phyloP scores from a whole-genome alignment of 768 basidiomycete species.

The Amanita rimosa region DNA sequence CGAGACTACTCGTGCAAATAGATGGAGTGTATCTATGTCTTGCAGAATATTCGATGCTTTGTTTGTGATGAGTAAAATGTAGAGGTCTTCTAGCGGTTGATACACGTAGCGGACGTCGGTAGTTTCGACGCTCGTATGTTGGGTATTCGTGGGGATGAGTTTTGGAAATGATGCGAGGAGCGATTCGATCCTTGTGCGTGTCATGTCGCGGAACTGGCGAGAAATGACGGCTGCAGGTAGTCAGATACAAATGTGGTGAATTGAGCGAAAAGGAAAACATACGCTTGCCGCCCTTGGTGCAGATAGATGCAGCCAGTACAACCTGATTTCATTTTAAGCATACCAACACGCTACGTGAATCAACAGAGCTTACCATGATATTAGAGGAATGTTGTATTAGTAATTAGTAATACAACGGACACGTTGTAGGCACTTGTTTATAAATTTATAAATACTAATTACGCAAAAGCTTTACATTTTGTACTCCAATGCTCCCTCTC shows the following conservation, averaged over 20 bases:
- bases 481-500: slow-evolving; percentile 10
- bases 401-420: no score
- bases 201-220: slow-evolving; percentile 91
- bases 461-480: no score
- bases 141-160: slow-evolving; percentile 87
- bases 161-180: slow-evolving; percentile 96
- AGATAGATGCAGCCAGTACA: slow-evolving; percentile 89
- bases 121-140: slow-evolving; percentile 95
- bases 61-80: slow-evolving; percentile 95
- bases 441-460: no score
- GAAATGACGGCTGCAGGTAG: slow-evolving; percentile 72
- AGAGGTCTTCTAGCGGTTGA: slow-evolving; percentile 92
- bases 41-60: slow-evolving; percentile 98
- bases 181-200: slow-evolving; percentile 86
- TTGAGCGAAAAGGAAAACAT: slow-evolving; percentile 12
- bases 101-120: slow-evolving; percentile 94
- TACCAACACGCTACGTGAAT: no score
- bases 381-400: no score
- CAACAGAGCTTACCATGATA: neutral
- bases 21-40: slow-evolving; percentile 93
- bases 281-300: slow-evolving; percentile 92
- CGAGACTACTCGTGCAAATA: slow-evolving; percentile 89
- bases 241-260: neutral
- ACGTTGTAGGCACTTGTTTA: no score
- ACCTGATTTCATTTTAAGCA: slow-evolving; percentile 37